Conservation (phyloP, 495 filamentous ascomycete species). For the Friedmanniomyces endolithicus region DNA sequence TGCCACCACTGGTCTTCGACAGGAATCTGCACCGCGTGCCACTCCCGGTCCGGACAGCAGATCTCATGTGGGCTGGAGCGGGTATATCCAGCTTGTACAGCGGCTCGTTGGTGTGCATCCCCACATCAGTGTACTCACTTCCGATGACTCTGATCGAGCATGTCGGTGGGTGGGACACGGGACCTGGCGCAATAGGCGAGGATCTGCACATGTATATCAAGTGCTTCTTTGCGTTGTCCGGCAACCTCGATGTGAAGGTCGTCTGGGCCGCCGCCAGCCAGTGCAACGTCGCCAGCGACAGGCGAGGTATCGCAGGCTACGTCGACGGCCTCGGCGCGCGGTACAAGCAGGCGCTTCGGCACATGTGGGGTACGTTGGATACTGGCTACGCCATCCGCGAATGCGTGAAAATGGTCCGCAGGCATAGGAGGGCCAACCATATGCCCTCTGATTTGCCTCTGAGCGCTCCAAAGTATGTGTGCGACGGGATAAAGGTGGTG, state of each 20-base stretch:
- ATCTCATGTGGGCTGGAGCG: slow-evolving; percentile 53
- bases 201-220: slow-evolving; percentile 66
- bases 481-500: background rate
- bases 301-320: slow-evolving; percentile 36
- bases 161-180: slow-evolving; percentile 55
- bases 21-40: slow-evolving; percentile 55
- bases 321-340: slow-evolving; percentile 44
- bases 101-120: slow-evolving; percentile 47
- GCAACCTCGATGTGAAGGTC: slow-evolving; percentile 40
- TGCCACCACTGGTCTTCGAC: slow-evolving; percentile 60
- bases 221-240: slow-evolving; percentile 58
- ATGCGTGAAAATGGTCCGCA: slow-evolving; percentile 6
- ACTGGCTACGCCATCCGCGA: slow-evolving; percentile 41
- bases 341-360: slow-evolving; percentile 52
- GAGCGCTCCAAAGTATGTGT: slow-evolving; percentile 14
- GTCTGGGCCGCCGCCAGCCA: slow-evolving; percentile 53
- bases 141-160: slow-evolving; percentile 48
- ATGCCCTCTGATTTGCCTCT: slow-evolving; percentile 2
- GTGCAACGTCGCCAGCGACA: slow-evolving; percentile 50
- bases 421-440: background rate
- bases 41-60: slow-evolving; percentile 53
- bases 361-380: slow-evolving; percentile 64
- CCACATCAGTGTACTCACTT: slow-evolving; percentile 58
- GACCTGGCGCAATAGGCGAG: slow-evolving; percentile 55
- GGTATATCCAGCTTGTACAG: slow-evolving; percentile 53